A percentile compares a stretch with the other conserved stretches of the same genome.
Conservation (phyloP, 805 yeast genomes). For the Lachancea sp. region DNA sequence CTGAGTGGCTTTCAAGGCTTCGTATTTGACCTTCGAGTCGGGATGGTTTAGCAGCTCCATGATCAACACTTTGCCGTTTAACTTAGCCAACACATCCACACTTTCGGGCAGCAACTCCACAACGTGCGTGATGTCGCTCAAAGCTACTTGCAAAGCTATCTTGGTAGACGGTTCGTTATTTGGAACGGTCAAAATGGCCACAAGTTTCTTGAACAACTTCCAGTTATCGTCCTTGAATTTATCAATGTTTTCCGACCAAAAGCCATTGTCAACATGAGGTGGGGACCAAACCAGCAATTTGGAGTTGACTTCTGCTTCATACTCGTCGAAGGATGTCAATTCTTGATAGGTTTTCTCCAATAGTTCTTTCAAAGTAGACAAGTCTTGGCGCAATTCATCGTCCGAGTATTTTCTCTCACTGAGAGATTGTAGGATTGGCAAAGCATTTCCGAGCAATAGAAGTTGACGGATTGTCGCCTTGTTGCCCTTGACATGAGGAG, state of each 20-base stretch:
- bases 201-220: slow-evolving; percentile 59
- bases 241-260: slow-evolving; percentile 79
- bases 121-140: slow-evolving; percentile 60
- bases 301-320: slow-evolving; percentile 73
- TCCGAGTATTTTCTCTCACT: slow-evolving; percentile 91
- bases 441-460: slow-evolving; percentile 66
- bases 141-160: slow-evolving; percentile 49
- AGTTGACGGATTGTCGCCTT: slow-evolving; percentile 57
- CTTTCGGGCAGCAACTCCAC: slow-evolving; percentile 59
- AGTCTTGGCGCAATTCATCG: slow-evolving; percentile 76
- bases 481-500: slow-evolving; percentile 32
- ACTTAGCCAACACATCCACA: slow-evolving; percentile 44
- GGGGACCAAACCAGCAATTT: slow-evolving; percentile 83
- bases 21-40: slow-evolving; percentile 85
- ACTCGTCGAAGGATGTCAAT: slow-evolving; percentile 90
- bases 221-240: slow-evolving; percentile 74
- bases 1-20: slow-evolving; percentile 95
- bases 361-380: slow-evolving; percentile 49
- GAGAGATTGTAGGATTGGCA: slow-evolving; percentile 59
- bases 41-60: slow-evolving; percentile 78
- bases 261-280: slow-evolving; percentile 79
- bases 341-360: slow-evolving; percentile 67
- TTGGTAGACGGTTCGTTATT: slow-evolving; percentile 29
- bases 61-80: slow-evolving; percentile 66
- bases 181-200: slow-evolving; percentile 40